Conservation (phyloP, 305 asterid genomes). For the Fraxinus greggii region DNA sequence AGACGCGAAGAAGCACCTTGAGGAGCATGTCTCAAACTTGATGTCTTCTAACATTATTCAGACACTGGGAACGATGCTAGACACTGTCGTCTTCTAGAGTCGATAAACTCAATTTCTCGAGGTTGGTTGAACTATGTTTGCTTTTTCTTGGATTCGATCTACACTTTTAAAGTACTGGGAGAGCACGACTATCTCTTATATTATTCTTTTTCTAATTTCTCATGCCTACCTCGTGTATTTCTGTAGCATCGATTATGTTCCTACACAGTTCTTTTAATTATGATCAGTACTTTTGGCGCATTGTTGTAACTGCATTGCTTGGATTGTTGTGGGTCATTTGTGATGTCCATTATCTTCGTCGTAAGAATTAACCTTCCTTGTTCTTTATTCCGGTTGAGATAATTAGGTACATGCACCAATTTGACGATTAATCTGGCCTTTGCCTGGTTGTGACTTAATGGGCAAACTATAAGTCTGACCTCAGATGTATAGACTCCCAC, state of each 20-base stretch:
- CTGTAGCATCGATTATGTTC: background rate
- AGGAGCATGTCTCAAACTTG: conserved; percentile 88
- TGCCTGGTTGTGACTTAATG: background rate
- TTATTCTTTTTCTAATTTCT: background rate
- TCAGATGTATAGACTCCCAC: background rate
- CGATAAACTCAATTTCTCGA: background rate
- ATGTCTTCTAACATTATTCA: conserved; percentile 95
- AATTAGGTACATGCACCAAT: background rate
- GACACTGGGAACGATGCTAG: conserved; percentile 95
- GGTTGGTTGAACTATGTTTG: background rate
- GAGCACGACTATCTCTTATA: background rate
- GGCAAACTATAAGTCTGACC: background rate
- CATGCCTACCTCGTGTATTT: background rate
- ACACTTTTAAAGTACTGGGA: background rate
- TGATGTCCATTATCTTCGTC: background rate
- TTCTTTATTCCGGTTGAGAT: background rate
- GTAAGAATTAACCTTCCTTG: background rate
- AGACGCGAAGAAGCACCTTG: conserved; percentile 97
- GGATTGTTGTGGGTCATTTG: background rate
- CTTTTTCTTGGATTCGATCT: background rate
- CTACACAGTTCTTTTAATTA: background rate
- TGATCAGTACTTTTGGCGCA: background rate
- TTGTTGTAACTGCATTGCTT: background rate
- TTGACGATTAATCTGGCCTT: background rate
- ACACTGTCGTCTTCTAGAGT: conserved; percentile 81